Conservation (phyloP, 805 yeast species). For the Hemisphaericaspora nanyangensis region DNA sequence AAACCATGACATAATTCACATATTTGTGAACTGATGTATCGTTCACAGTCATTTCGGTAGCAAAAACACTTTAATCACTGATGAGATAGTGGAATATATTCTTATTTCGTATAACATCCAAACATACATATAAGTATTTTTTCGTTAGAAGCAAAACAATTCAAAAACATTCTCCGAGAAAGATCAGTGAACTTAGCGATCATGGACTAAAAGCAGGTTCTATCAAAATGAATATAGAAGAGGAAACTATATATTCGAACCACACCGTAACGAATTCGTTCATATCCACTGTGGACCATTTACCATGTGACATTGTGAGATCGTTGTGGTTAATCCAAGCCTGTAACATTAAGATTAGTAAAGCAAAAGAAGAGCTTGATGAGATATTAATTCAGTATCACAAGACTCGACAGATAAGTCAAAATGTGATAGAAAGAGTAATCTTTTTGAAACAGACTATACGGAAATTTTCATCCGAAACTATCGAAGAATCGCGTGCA, state of each 20-base stretch:
- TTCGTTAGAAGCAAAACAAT: no score
- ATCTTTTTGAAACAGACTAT: slow-evolving; percentile 6
- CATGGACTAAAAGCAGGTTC: not conserved
- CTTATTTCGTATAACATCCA: no score
- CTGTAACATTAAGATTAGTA: slow-evolving; percentile 26
- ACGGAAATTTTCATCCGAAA: slow-evolving; percentile 13
- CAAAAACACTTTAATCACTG: no score
- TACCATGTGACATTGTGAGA: slow-evolving; percentile 41
- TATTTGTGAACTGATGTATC: no score
- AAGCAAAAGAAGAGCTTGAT: slow-evolving; percentile 17
- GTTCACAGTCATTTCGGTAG: no score
- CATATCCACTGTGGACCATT: slow-evolving; percentile 40
- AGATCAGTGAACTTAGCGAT: not conserved
- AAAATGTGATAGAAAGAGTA: not conserved
- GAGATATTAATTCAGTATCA: slow-evolving; percentile 10
- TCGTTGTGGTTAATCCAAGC: slow-evolving; percentile 41
- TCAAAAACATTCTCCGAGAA: no score
- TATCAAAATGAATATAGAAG: not conserved
- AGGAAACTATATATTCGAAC: slow-evolving; percentile 1
- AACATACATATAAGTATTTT: no score
- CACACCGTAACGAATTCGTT: slow-evolving; percentile 33
- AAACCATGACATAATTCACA: no score
- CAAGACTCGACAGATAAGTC: not conserved
- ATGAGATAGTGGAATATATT: no score
- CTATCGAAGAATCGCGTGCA: slow-evolving; percentile 24